Evolutionary conservation across 75 land plant species (phyloP).

Genomic region (Ceratopteris richardii): DNA sequence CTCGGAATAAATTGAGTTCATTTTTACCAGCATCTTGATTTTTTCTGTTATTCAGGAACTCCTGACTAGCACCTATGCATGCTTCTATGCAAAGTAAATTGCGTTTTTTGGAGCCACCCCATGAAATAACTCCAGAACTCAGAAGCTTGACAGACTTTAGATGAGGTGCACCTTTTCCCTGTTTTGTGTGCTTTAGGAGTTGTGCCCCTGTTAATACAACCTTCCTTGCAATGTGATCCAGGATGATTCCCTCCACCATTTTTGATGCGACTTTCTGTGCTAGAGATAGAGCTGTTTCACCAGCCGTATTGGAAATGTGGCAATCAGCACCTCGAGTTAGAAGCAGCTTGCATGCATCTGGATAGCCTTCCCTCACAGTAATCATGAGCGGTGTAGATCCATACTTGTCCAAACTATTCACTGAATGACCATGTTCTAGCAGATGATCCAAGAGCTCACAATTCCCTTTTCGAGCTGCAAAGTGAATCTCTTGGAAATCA

Average conservation of each 20-base stretch:
- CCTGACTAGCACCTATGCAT: slow-evolving; percentile 40
- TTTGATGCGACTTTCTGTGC: slow-evolving; percentile 30
- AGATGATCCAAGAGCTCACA: slow-evolving; percentile 37
- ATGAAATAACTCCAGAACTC: slow-evolving; percentile 29
- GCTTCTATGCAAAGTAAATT: slow-evolving; percentile 58
- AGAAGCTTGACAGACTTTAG: slow-evolving; percentile 47
- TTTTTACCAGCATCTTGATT: slow-evolving; percentile 42
- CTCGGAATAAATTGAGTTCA: slow-evolving; percentile 43
- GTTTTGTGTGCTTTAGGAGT: slow-evolving; percentile 62
- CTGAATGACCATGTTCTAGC: slow-evolving; percentile 43
- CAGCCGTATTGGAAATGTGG: slow-evolving; percentile 29
- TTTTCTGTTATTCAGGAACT: slow-evolving; percentile 40
- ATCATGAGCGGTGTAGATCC: slow-evolving; percentile 81
- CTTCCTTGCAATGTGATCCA: slow-evolving; percentile 52
- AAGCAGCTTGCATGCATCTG: slow-evolving; percentile 41
- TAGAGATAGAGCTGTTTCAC: slow-evolving; percentile 71
- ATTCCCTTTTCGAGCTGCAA: slow-evolving; percentile 64
- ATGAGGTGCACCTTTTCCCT: slow-evolving; percentile 72
- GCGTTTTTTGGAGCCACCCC: slow-evolving; percentile 59
- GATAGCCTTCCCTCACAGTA: slow-evolving; percentile 73
- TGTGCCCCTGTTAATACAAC: slow-evolving; percentile 47
- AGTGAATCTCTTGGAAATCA: slow-evolving; percentile 68
- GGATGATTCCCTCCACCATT: slow-evolving; percentile 42
- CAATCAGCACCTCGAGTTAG: slow-evolving; percentile 51
- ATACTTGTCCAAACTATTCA: slow-evolving; percentile 50